Conservation (phyloP, 805 yeast species). For the Candida nanaspora region DNA sequence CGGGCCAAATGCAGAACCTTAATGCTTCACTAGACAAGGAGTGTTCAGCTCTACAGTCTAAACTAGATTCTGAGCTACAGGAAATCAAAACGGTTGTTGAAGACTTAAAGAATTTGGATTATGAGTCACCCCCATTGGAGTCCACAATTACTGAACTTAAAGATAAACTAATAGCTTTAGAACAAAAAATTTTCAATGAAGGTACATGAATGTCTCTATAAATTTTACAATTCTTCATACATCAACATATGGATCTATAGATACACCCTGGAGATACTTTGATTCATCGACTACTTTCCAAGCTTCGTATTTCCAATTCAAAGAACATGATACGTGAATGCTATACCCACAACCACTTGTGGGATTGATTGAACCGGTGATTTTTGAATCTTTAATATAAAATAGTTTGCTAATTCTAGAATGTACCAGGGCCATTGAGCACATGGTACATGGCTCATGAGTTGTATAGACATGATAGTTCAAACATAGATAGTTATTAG, state of each 20-base stretch:
- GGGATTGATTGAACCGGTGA: conserved; percentile 50
- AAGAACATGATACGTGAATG: conserved; percentile 63
- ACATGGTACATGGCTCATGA: conserved; percentile 96
- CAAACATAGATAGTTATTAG: conserved; percentile 58
- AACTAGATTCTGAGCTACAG: conserved; percentile 9
- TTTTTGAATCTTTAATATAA: conserved; percentile 41
- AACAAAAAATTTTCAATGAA: conserved; percentile 1
- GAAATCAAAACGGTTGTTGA: conserved; percentile 13
- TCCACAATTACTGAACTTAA: conserved; percentile 12
- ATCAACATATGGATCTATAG: conserved; percentile 16
- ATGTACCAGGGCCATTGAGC: conserved; percentile 92
- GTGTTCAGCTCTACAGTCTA: conserved; percentile 10
- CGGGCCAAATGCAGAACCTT: conserved; percentile 19
- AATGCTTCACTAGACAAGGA: conserved; percentile 22
- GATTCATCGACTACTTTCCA: conserved; percentile 34
- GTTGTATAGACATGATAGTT: conserved; percentile 76
- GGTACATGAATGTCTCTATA: neutral
- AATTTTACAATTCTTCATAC: conserved; percentile 6
- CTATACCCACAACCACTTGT: conserved; percentile 60
- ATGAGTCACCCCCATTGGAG: conserved; percentile 15
- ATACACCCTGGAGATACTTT: neutral
- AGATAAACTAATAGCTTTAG: conserved; percentile 13
- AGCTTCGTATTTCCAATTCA: conserved; percentile 85
- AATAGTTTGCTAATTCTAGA: conserved; percentile 71
- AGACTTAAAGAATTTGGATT: conserved; percentile 22